phyloP scores from a whole-genome alignment of 2,329 filamentous ascomycete genomes.

The Fusarium virguliforme region DNA sequence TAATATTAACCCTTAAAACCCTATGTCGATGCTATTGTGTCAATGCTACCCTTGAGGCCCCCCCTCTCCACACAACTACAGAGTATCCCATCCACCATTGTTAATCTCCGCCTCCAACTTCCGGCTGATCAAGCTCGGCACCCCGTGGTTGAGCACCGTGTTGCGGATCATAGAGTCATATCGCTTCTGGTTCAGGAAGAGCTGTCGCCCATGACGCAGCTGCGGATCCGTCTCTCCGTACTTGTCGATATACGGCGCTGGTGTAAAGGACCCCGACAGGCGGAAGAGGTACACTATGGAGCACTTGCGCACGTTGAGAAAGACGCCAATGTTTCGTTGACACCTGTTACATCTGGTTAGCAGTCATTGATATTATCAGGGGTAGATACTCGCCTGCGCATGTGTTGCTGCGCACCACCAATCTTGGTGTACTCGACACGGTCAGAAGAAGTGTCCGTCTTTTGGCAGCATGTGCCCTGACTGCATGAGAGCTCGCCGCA shows the following conservation, averaged over 20 bases:
- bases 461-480: constrained; percentile 92
- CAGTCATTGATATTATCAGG: constrained; percentile 4
- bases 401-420: constrained; percentile 92
- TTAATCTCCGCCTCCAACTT: constrained; percentile 97
- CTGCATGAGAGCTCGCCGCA: constrained; percentile 98
- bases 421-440: constrained; percentile 66
- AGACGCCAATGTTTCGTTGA: constrained; percentile 90
- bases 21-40: constrained; percentile 13
- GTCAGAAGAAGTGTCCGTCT: constrained; percentile 66
- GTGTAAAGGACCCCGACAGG: constrained; percentile 84
- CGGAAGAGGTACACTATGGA: constrained; percentile 90
- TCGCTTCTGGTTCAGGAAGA: constrained; percentile 93
- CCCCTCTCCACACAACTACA: constrained; percentile 34
- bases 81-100: constrained; percentile 95
- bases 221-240: constrained; percentile 97
- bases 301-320: constrained; percentile 97
- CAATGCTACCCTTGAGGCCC: background rate
- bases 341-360: constrained; percentile 72
- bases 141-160: constrained; percentile 87
- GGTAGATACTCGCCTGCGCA: constrained; percentile 78
- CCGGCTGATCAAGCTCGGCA: constrained; percentile 90
- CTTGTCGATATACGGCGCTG: constrained; percentile 94
- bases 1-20: constrained; percentile 5
- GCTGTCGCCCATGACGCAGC: constrained; percentile 86
- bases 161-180: constrained; percentile 91